phyloP scores from a whole-genome alignment of 306 rosid species.

The Cajanus cajan region DNA sequence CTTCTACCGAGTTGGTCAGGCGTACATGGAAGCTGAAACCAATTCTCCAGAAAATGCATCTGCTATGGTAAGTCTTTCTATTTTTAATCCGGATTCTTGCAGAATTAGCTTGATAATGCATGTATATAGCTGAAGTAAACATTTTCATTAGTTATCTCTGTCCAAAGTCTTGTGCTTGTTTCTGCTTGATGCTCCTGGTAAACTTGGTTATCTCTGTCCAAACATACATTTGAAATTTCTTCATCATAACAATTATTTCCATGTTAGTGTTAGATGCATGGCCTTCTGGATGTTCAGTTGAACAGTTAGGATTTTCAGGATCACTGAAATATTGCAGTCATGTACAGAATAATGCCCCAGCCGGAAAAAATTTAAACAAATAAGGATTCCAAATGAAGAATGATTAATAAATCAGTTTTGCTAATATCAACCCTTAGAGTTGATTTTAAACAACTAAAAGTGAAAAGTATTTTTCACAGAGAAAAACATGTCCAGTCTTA shows the following conservation, averaged over 20 bases:
- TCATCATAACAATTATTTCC: background rate
- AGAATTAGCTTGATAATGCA: background rate
- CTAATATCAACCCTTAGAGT: background rate
- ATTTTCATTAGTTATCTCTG: background rate
- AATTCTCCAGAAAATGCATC: conserved; percentile 36
- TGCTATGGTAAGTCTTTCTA: conserved; percentile 43
- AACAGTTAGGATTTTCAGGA: background rate
- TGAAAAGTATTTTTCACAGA: background rate
- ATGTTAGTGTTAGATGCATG: background rate
- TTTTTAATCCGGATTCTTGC: background rate
- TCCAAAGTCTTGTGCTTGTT: background rate
- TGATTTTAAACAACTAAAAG: background rate
- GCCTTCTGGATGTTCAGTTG: background rate
- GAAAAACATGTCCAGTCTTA: background rate
- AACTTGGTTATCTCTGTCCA: background rate
- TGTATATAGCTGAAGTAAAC: background rate
- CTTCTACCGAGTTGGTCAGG: conserved; percentile 20
- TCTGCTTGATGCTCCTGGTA: conserved; percentile 10
- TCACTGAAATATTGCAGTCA: background rate
- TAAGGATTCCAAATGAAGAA: background rate
- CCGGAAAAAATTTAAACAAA: background rate
- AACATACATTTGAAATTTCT: background rate
- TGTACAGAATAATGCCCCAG: background rate
- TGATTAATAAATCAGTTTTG: background rate
- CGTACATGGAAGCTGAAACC: conserved; percentile 50